These are phyloP conservation scores for Wickerhamomyces ciferrii DNA, from an alignment of 805 yeast genomes.

Conservation along the genomic window DNA sequence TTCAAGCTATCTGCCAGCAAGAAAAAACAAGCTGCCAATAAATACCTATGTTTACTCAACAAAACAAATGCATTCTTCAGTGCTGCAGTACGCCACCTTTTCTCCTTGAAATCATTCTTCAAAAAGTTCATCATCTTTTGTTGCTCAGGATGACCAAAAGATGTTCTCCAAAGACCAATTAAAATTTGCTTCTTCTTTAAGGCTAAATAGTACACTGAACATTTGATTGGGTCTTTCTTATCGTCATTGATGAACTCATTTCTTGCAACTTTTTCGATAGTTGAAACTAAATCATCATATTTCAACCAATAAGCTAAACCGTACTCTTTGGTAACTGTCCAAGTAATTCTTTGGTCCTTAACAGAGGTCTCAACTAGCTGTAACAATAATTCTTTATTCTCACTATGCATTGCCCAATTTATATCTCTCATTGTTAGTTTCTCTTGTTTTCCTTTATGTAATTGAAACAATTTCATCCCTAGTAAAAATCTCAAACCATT, in stretches of 20 bases:
- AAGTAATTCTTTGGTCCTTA: conserved; percentile 39
- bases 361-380: conserved; percentile 40
- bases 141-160: conserved; percentile 72
- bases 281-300: conserved; percentile 36
- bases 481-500: conserved; percentile 70
- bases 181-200: conserved; percentile 71
- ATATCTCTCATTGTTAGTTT: conserved; percentile 73
- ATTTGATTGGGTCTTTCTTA: conserved; percentile 64
- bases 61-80: conserved; percentile 88
- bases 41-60: conserved; percentile 79
- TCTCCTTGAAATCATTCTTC: conserved; percentile 66
- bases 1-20: conserved; percentile 67
- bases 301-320: conserved; percentile 73
- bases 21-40: conserved; percentile 88
- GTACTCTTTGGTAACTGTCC: conserved; percentile 54
- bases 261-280: conserved; percentile 67
- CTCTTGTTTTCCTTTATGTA: conserved; percentile 44
- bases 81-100: conserved; percentile 86
- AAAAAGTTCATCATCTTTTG: conserved; percentile 76
- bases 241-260: conserved; percentile 57
- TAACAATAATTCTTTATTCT: conserved; percentile 63
- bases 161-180: conserved; percentile 78
- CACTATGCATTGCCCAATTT: conserved; percentile 83
- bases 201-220: conserved; percentile 75
- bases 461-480: conserved; percentile 63